Evolutionary conservation across 768 basidiomycete genomes (phyloP).

Genomic region (Boletus subcaerulescens): DNA sequence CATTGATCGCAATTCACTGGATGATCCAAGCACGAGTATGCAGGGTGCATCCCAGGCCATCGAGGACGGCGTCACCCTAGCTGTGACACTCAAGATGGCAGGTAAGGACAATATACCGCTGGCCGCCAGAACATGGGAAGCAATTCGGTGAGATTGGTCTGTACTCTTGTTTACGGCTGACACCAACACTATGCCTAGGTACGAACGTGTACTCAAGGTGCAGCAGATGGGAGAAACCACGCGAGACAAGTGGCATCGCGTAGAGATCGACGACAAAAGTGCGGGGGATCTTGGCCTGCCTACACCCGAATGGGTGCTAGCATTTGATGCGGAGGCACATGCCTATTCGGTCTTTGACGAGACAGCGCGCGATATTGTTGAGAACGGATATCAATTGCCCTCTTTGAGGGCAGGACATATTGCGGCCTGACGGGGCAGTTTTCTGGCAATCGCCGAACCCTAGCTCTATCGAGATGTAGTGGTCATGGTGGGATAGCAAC

Average conservation of each 20-base stretch:
- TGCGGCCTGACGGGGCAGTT: conserved; percentile 3
- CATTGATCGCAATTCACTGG: not conserved
- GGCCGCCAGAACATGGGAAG: conserved; percentile 15
- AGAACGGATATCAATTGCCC: conserved; percentile 25
- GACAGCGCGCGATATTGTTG: conserved; percentile 18
- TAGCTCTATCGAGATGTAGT: conserved; percentile 4
- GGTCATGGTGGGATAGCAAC: conserved; percentile 12
- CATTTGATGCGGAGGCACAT: conserved; percentile 28
- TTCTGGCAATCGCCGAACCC: conserved; percentile 11
- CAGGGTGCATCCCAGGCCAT: conserved; percentile 42
- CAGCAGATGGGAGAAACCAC: conserved; percentile 26
- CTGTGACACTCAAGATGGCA: conserved; percentile 22
- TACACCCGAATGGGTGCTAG: conserved; percentile 28
- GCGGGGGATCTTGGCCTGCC: conserved; percentile 16
- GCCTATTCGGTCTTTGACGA: conserved; percentile 20
- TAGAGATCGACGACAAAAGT: conserved; percentile 13
- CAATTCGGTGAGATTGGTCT: conserved; percentile 5
- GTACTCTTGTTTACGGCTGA: not conserved
- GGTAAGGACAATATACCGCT: conserved; percentile 1
- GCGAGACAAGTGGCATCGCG: conserved; percentile 24
- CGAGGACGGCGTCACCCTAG: conserved; percentile 39
- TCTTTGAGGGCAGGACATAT: conserved; percentile 4
- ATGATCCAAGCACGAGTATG: conserved; percentile 8
- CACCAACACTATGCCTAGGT: conserved; percentile 2
- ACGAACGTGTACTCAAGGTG: conserved; percentile 22